A percentile compares a stretch with the other conserved stretches of the same genome.
phyloP scores from a whole-genome alignment of 208 protist species.

The Trypanosoma rangeli region DNA sequence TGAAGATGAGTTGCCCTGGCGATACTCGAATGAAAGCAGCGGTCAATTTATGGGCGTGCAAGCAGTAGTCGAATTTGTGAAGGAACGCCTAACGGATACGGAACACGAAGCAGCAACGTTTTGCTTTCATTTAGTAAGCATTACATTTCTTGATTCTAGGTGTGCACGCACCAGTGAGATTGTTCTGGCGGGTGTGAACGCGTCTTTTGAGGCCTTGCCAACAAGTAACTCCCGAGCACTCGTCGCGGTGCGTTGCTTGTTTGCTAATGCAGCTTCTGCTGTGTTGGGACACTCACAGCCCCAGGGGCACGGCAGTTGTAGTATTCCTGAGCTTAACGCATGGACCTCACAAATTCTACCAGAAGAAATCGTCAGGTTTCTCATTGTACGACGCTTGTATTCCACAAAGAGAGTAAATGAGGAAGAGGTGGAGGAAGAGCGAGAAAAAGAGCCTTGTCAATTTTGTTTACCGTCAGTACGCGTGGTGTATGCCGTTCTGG shows the following conservation, averaged over 20 bases:
- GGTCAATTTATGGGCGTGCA: conserved; percentile 10
- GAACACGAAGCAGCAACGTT: neutral
- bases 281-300: neutral
- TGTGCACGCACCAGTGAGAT: conserved; percentile 14
- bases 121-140: conserved; percentile 19
- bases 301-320: neutral
- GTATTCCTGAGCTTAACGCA: neutral
- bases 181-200: conserved; percentile 11
- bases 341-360: conserved; percentile 1
- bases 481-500: conserved; percentile 15
- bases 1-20: neutral
- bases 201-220: conserved; percentile 7
- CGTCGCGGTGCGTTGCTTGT: conserved; percentile 16
- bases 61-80: conserved; percentile 12
- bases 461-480: neutral
- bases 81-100: neutral
- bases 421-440: neutral
- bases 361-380: conserved; percentile 11
- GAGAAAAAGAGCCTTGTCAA: neutral
- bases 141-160: conserved; percentile 14
- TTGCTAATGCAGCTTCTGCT: conserved; percentile 11
- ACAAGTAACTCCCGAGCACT: conserved; percentile 13
- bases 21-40: conserved; percentile 1
- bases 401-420: conserved; percentile 8
- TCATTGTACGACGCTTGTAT: conserved; percentile 9